phyloP scores from a whole-genome alignment of 192 early-diverging fungal species.

The Cladochytrium replicatum region DNA sequence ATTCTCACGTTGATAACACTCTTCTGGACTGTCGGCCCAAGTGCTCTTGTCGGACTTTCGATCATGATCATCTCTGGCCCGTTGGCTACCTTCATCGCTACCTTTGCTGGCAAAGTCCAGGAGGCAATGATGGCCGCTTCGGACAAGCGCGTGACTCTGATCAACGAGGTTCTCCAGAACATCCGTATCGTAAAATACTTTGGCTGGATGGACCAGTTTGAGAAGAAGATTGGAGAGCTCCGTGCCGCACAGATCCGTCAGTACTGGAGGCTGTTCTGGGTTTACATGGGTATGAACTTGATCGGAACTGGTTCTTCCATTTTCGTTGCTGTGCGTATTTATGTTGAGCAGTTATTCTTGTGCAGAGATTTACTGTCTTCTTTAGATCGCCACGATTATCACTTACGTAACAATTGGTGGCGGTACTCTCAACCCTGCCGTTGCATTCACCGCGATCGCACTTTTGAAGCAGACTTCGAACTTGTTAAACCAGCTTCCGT shows the following conservation, averaged over 20 bases:
- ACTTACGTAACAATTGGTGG: slow-evolving; percentile 31
- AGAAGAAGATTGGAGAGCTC: slow-evolving; percentile 13
- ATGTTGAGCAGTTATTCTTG: too few relatives aligned
- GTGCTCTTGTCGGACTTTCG: slow-evolving; percentile 24
- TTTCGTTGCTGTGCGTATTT: too few relatives aligned
- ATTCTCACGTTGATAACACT: slow-evolving; percentile 12
- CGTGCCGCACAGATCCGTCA: slow-evolving; percentile 19
- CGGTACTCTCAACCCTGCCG: slow-evolving; percentile 25
- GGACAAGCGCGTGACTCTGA: slow-evolving; percentile 70
- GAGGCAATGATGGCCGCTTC: slow-evolving; percentile 17
- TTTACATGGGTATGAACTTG: slow-evolving; percentile 21
- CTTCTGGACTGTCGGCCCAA: slow-evolving; percentile 16
- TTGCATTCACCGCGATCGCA: slow-evolving; percentile 31
- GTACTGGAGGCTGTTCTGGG: slow-evolving; percentile 27
- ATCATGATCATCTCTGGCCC: slow-evolving; percentile 18
- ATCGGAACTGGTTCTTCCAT: slow-evolving; percentile 28
- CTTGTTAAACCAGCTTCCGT: slow-evolving; percentile 12
- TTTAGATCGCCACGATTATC: slow-evolving; percentile 45
- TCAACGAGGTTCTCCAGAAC: slow-evolving; percentile 77
- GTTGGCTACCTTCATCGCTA: slow-evolving; percentile 12
- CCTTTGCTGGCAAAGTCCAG: slow-evolving; percentile 14
- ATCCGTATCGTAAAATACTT: slow-evolving; percentile 63
- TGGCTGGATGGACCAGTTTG: slow-evolving; percentile 29
- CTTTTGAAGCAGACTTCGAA: slow-evolving; percentile 16
- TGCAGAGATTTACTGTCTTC: slow-evolving; percentile 37